Evolutionary conservation across 495 filamentous ascomycete species (phyloP).

Genomic region (Clohesyomyces aquaticus): DNA sequence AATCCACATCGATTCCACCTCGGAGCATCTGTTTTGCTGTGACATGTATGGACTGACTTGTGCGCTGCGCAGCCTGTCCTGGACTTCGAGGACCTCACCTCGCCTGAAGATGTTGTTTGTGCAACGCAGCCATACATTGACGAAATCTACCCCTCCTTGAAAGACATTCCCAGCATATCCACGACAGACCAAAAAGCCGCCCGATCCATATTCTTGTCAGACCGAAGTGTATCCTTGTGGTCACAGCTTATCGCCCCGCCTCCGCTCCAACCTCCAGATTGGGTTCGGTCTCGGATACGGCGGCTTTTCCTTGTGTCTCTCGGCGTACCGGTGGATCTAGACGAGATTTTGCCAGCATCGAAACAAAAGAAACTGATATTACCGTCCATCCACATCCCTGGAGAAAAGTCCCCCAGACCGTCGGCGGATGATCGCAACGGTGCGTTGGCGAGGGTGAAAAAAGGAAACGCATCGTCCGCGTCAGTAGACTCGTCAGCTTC

Average conservation of each 20-base stretch:
- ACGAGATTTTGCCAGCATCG: constrained; percentile 93
- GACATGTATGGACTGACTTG: constrained; percentile 32
- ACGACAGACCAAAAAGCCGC: constrained; percentile 48
- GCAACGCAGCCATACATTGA: constrained; percentile 57
- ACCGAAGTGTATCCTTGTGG: constrained; percentile 86
- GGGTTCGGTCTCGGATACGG: constrained; percentile 95
- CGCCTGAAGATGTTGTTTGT: constrained; percentile 30
- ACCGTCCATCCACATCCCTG: constrained; percentile 72
- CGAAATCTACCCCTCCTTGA: constrained; percentile 58
- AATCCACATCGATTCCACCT: constrained; percentile 30
- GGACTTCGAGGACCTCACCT: constrained; percentile 62
- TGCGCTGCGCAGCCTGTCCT: constrained; percentile 62
- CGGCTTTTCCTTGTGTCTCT: constrained; percentile 95
- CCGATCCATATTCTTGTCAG: constrained; percentile 64
- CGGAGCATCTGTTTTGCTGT: constrained; percentile 18
- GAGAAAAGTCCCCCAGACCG: constrained; percentile 49
- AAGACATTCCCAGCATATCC: constrained; percentile 51
- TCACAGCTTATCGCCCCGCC: constrained; percentile 94
- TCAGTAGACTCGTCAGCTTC: constrained; percentile 58
- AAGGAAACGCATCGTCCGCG: constrained; percentile 59
- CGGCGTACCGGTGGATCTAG: constrained; percentile 92
- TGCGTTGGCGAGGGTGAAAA: constrained; percentile 56
- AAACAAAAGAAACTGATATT: constrained; percentile 98
- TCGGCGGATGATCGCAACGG: constrained; percentile 55
- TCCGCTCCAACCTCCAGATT: constrained; percentile 93